Percentiles rank a stretch among this genome's conserved stretches.
Conservation (phyloP, 768 basidiomycete genomes). For the Chiua virens region DNA sequence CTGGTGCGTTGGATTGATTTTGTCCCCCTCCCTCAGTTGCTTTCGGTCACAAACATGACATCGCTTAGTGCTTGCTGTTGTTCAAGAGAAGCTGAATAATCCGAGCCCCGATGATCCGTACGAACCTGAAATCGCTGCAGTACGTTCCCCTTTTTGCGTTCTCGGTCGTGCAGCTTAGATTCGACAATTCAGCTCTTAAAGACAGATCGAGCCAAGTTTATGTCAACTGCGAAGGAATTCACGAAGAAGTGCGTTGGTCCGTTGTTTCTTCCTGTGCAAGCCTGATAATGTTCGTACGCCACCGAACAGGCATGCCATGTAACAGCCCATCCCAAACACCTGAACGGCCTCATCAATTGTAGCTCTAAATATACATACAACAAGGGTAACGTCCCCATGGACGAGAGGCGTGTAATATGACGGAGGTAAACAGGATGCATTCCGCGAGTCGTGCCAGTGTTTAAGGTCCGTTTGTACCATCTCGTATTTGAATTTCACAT, state of each 20-base stretch:
- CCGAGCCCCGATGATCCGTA: constrained; percentile 88
- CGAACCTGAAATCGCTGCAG: constrained; percentile 83
- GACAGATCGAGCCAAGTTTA: constrained; percentile 73
- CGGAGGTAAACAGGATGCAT: not conserved
- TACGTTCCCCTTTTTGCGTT: constrained; percentile 39
- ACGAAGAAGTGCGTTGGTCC: constrained; percentile 68
- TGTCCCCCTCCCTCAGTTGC: not conserved
- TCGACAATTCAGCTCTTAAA: constrained; percentile 57
- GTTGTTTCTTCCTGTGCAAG: not conserved
- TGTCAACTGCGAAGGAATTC: constrained; percentile 76
- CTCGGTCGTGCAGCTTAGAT: not conserved
- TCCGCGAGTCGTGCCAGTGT: constrained; percentile 2
- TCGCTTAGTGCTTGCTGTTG: constrained; percentile 62
- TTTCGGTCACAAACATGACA: constrained; percentile 7
- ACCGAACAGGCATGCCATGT: constrained; percentile 22
- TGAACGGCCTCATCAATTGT: constrained; percentile 5
- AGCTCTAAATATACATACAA: constrained; percentile 7
- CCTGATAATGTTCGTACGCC: constrained; percentile 1
- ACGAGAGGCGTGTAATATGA: constrained; percentile 3
- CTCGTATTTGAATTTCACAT: constrained; percentile 5
- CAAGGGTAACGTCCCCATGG: not conserved
- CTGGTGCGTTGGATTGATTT: constrained; percentile 44
- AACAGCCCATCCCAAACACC: not conserved
- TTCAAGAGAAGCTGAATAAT: constrained; percentile 86
- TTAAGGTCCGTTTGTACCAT: constrained; percentile 3